These are phyloP conservation scores for Alternaria incomplexa DNA, from an alignment of 2,329 filamentous ascomycete genomes.

Conservation along the genomic window DNA sequence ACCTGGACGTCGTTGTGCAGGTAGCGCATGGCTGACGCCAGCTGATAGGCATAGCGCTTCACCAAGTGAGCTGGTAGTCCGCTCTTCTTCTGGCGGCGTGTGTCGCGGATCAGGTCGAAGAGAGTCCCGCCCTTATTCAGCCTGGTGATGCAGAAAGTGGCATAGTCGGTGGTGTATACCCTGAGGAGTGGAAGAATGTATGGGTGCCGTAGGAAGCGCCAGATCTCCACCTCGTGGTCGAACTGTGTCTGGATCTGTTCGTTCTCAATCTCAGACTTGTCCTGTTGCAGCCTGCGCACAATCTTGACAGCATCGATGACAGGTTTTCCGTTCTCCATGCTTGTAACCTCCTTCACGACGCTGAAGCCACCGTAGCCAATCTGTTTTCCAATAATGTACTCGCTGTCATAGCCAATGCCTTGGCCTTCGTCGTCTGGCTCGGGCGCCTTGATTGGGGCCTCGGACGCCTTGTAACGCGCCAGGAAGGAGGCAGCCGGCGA, in stretches of 20 bases:
- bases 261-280: slow-evolving; percentile 65
- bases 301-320: slow-evolving; percentile 71
- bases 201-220: slow-evolving; percentile 68
- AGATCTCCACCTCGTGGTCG: slow-evolving; percentile 71
- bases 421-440: slow-evolving; percentile 72
- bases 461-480: slow-evolving; percentile 56
- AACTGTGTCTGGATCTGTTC: slow-evolving; percentile 71
- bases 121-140: slow-evolving; percentile 69
- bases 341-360: slow-evolving; percentile 70
- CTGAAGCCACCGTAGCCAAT: slow-evolving; percentile 72
- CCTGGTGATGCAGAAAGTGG: slow-evolving; percentile 72
- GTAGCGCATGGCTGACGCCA: slow-evolving; percentile 69
- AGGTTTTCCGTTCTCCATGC: slow-evolving; percentile 61
- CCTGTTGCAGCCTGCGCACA: slow-evolving; percentile 64
- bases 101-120: slow-evolving; percentile 65
- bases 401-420: slow-evolving; percentile 64
- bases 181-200: slow-evolving; percentile 67
- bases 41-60: slow-evolving; percentile 66
- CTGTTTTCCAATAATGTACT: slow-evolving; percentile 71
- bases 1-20: slow-evolving; percentile 71
- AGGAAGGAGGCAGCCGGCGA: slow-evolving; percentile 66
- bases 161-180: slow-evolving; percentile 70
- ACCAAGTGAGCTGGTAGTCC: slow-evolving; percentile 61
- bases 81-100: slow-evolving; percentile 50
- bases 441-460: slow-evolving; percentile 47